Evolutionary conservation across 768 basidiomycete species (phyloP).

Genomic region (Polyporus arcularius): DNA sequence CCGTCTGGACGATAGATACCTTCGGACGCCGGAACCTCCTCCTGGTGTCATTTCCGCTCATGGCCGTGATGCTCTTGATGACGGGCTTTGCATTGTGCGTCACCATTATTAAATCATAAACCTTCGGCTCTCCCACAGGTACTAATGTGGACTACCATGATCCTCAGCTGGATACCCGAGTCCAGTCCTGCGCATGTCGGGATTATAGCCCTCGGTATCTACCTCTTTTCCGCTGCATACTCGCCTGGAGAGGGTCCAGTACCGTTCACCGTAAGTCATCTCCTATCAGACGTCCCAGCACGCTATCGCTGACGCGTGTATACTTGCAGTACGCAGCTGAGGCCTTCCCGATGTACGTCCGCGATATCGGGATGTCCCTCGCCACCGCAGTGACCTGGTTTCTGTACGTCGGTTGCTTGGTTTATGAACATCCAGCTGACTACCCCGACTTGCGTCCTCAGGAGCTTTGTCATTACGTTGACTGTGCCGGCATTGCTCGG

Average conservation of each 20-base stretch:
- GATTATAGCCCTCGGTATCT: constrained; percentile 52
- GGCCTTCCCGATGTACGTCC: constrained; percentile 81
- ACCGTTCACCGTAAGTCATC: constrained; percentile 46
- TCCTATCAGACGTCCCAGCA: constrained; percentile 32
- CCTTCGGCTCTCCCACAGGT: background rate
- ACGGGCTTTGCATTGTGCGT: constrained; percentile 49
- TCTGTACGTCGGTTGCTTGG: constrained; percentile 19
- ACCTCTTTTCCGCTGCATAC: constrained; percentile 64
- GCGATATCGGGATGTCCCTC: constrained; percentile 77
- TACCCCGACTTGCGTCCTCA: constrained; percentile 15
- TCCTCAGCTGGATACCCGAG: background rate
- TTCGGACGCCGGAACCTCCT: constrained; percentile 62
- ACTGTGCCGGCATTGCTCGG: constrained; percentile 66
- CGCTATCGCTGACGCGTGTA: too few relatives aligned
- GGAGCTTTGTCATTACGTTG: constrained; percentile 60
- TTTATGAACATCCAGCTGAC: background rate
- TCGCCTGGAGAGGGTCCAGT: constrained; percentile 87
- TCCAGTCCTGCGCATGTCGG: constrained; percentile 38
- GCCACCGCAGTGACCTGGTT: constrained; percentile 60
- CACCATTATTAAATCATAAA: too few relatives aligned
- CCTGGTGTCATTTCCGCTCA: constrained; percentile 51
- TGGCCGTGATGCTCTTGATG: constrained; percentile 47
- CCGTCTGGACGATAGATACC: constrained; percentile 54
- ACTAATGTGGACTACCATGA: too few relatives aligned
- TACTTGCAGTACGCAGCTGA: constrained; percentile 72